Evolutionary conservation across 1,284 basidiomycete species (phyloP), one percentile per base, ranked within the genome.

Genomic region (Ganoderma lucidum): DNA sequence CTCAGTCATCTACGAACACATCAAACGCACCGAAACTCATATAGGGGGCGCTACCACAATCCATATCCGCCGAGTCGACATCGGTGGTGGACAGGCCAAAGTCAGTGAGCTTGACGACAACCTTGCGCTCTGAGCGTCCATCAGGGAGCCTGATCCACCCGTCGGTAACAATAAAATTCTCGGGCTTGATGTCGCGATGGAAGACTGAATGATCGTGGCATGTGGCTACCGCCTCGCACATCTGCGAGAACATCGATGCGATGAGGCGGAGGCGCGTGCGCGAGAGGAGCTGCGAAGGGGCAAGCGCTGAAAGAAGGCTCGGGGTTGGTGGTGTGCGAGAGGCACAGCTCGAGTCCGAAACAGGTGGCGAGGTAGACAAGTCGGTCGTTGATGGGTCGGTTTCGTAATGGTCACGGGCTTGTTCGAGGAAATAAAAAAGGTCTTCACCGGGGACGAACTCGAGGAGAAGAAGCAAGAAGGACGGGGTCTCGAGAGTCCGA

Each of bases 121-220:
- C 92, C 78, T 90, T 91, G 78, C 93, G 88, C 81, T 95, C 94
- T 72, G 86, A 84, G 69, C 83, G 71, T 56, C 86, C 88, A 75
- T 87, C 84, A 58, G 84, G 78, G 17, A 83, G 77, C 30, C 85
- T 85, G 64, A 85, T 83, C 79, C 90, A 89, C 53, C 91, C 94
- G 78, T 96, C 91, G 1, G 95, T 96, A 76, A 96, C 94, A 79
- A 96, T 96, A 78, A 96, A 96, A 82, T 96, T 97, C 82, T 96
- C 95, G 0, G 97, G 97, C 84, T 99, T 99, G 87, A 99, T 98
- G 81, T 99, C 98, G 70, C 97, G 92, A 80, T 99, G 97, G 78
- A 93, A 95, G 67, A 99, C 94, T 59, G 93, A 93, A 70, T 93
- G 91, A 51, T 94, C 92, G 79, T 99, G 97, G 82, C 97, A 99